Percentiles rank a stretch among this genome's conserved stretches.
phyloP scores from a whole-genome alignment of 345 rosid species.

The Psidium friedrichsthalianum region DNA sequence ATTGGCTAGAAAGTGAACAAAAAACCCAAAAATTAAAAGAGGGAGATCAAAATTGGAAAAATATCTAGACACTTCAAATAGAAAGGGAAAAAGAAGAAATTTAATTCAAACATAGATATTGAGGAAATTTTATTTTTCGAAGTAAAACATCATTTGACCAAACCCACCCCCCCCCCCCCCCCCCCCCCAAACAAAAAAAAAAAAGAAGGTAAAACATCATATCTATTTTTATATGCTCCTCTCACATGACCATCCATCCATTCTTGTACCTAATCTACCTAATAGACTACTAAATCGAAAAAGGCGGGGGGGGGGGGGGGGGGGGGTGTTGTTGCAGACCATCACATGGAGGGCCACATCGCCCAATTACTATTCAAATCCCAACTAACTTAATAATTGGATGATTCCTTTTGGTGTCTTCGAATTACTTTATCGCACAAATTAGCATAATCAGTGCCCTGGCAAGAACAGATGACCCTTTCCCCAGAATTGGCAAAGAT shows the following conservation, averaged over 20 bases:
- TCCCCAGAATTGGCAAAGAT: background rate
- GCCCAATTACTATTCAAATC: too few relatives aligned
- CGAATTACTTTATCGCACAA: background rate
- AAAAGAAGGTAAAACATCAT: background rate
- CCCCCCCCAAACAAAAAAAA: too few relatives aligned
- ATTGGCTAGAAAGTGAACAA: background rate
- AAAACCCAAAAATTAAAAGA: background rate
- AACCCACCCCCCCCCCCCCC: too few relatives aligned
- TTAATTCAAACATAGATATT: background rate
- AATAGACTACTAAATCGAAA: background rate
- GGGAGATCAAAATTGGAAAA: background rate
- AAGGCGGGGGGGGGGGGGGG: too few relatives aligned
- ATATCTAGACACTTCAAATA: background rate
- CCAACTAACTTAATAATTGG: background rate
- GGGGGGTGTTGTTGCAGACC: too few relatives aligned
- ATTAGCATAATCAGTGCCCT: background rate
- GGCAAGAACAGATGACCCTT: background rate
- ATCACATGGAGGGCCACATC: too few relatives aligned
- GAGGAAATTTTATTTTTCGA: background rate
- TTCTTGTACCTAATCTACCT: background rate
- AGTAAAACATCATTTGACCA: background rate
- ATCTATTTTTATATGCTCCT: background rate
- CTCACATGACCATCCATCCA: background rate
- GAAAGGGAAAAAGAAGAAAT: background rate
- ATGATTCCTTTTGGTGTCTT: background rate